Evolutionary conservation across 805 yeast species (phyloP).

Genomic region (Candida verbasci): DNA sequence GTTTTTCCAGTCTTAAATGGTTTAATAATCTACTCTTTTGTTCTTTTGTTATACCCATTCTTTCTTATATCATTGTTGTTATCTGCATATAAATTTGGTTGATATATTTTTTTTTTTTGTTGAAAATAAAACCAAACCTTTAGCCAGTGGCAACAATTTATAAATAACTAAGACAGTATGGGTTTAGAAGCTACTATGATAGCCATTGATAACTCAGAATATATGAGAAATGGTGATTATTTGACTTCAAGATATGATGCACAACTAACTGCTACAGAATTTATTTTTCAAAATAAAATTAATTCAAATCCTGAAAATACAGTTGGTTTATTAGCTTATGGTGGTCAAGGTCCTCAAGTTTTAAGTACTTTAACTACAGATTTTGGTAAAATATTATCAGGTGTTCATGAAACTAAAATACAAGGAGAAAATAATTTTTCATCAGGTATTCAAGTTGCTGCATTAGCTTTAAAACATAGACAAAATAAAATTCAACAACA

Average conservation of each 20-base stretch:
- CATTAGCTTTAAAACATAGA: conserved; percentile 88
- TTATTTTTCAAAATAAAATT: conserved; percentile 80
- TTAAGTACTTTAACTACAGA: conserved; percentile 83
- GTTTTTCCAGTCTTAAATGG: conserved; percentile 20
- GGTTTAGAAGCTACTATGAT: conserved; percentile 95
- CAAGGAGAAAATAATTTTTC: conserved; percentile 64
- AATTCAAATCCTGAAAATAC: conserved; percentile 91
- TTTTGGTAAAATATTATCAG: conserved; percentile 79
- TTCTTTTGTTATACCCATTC: conserved; percentile 19
- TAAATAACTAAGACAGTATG: conserved; percentile 41
- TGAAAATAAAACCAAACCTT: neutral
- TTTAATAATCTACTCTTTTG: conserved; percentile 37
- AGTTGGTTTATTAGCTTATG: conserved; percentile 85
- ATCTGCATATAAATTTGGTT: conserved; percentile 3
- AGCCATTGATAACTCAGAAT: conserved; percentile 93
- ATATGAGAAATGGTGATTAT: conserved; percentile 92
- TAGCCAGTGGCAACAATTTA: conserved; percentile 4
- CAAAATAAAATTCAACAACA: conserved; percentile 91
- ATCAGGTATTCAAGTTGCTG: conserved; percentile 88
- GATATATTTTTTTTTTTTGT: conserved; percentile 4
- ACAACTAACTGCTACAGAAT: conserved; percentile 83
- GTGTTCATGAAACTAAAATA: conserved; percentile 74
- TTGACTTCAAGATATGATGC: conserved; percentile 86
- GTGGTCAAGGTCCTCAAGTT: conserved; percentile 83
- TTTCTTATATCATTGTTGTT: neutral